Evolutionary conservation across 129 eudicot genomes (phyloP).

Genomic region (Arctium lappa): DNA sequence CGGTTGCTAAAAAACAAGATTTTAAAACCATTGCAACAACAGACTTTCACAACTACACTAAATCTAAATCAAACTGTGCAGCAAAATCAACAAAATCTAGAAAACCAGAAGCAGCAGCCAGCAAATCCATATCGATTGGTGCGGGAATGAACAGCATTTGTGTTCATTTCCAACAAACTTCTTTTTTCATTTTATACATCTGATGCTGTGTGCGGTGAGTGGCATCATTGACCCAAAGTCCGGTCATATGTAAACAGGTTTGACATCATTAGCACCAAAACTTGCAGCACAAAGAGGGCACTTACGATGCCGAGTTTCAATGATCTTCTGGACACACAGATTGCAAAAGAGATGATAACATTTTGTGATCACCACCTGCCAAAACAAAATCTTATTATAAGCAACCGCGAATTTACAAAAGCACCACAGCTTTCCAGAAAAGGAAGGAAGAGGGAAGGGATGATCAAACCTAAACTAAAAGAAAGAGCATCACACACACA

Average conservation of each 20-base stretch:
- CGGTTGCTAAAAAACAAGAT: constrained; percentile 22
- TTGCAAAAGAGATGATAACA: constrained; percentile 94
- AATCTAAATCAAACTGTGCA: constrained; percentile 25
- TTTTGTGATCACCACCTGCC: constrained; percentile 94
- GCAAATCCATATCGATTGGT: constrained; percentile 16
- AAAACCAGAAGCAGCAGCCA: constrained; percentile 25
- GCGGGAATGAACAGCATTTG: constrained; percentile 20
- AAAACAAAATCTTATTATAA: background rate
- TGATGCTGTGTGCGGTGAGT: constrained; percentile 15
- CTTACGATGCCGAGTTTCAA: constrained; percentile 82
- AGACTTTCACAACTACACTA: constrained; percentile 30
- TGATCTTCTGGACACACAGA: constrained; percentile 63
- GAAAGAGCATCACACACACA: background rate
- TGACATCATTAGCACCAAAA: constrained; percentile 90
- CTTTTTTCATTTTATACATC: constrained; percentile 29
- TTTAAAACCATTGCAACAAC: constrained; percentile 15
- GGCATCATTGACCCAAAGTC: constrained; percentile 12
- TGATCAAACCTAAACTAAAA: background rate
- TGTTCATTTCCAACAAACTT: constrained; percentile 17
- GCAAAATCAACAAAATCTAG: constrained; percentile 20
- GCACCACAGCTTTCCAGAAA: background rate
- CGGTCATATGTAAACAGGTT: constrained; percentile 82
- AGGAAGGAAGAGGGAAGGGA: background rate
- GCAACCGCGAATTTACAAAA: background rate
- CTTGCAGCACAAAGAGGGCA: constrained; percentile 91